Evolutionary conservation across 2,329 filamentous ascomycete genomes (phyloP).

Genomic region (Ceratocystis eucalypticola): DNA sequence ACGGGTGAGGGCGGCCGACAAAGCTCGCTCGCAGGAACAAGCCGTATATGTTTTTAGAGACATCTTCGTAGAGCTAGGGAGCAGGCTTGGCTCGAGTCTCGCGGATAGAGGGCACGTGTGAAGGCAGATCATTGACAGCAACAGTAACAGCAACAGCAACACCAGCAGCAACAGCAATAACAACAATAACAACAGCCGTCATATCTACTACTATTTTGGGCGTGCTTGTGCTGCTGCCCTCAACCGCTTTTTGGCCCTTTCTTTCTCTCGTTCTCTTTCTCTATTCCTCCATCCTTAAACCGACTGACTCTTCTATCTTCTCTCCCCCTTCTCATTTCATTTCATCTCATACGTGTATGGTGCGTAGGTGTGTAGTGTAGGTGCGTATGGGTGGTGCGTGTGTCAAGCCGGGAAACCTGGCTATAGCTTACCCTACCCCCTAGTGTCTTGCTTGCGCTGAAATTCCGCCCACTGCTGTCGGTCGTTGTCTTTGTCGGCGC

Average conservation of each 20-base stretch:
- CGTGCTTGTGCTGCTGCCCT: background rate
- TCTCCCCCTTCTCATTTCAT: background rate
- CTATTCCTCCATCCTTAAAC: background rate
- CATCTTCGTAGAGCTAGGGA: background rate
- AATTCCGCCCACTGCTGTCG: background rate
- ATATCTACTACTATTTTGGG: no score
- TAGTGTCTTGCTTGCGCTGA: background rate
- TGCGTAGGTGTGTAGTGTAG: background rate
- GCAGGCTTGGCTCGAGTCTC: background rate
- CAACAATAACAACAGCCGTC: no score
- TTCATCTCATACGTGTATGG: background rate
- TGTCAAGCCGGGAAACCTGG: no score
- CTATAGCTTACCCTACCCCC: background rate
- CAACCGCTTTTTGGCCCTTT: background rate
- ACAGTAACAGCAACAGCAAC: no score
- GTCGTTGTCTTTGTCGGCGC: background rate
- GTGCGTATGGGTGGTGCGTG: background rate
- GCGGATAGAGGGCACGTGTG: background rate
- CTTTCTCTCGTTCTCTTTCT: background rate
- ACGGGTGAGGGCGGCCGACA: background rate
- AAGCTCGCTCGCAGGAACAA: background rate
- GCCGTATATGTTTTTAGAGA: background rate
- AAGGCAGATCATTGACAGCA: no score
- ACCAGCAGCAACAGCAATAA: no score
- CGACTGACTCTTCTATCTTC: background rate